Percentiles rank a stretch among this genome's conserved stretches.
Evolutionary conservation across 768 basidiomycete genomes (phyloP).

Genomic region (Calvatia gigantea): DNA sequence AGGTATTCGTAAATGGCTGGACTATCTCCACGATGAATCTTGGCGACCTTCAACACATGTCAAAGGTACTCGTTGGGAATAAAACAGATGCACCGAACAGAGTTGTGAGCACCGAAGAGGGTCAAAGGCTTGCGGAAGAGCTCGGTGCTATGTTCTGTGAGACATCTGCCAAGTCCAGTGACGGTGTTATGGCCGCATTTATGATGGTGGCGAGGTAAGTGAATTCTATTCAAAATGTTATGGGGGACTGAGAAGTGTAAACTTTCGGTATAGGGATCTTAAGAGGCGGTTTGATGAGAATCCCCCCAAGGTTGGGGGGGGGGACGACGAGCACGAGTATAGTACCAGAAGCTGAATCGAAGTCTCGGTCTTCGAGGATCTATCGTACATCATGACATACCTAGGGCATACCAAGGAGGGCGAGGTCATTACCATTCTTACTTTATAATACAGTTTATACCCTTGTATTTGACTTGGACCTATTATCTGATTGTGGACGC

Average conservation of each 20-base stretch:
- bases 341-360: background rate
- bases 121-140: background rate
- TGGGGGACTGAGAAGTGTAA: background rate
- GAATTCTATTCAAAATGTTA: background rate
- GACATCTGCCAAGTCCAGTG: conserved; percentile 6
- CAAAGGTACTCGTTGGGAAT: conserved; percentile 7
- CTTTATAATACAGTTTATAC: too few relatives aligned
- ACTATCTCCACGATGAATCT: background rate
- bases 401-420: too few relatives aligned
- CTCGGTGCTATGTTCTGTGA: conserved; percentile 6
- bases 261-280: background rate
- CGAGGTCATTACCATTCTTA: too few relatives aligned
- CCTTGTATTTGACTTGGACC: too few relatives aligned
- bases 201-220: background rate
- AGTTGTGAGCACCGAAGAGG: background rate
- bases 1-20: conserved; percentile 2
- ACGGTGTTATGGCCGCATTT: conserved; percentile 2
- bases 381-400: conserved; percentile 3
- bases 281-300: background rate
- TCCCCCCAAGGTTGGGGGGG: background rate
- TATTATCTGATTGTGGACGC: too few relatives aligned
- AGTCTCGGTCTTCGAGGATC: background rate
- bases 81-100: background rate
- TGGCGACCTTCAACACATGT: background rate
- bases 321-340: background rate